Evolutionary conservation across 257 asterid species (phyloP), one percentile per base, ranked within the genome.

Genomic region (Solanum phureja): DNA sequence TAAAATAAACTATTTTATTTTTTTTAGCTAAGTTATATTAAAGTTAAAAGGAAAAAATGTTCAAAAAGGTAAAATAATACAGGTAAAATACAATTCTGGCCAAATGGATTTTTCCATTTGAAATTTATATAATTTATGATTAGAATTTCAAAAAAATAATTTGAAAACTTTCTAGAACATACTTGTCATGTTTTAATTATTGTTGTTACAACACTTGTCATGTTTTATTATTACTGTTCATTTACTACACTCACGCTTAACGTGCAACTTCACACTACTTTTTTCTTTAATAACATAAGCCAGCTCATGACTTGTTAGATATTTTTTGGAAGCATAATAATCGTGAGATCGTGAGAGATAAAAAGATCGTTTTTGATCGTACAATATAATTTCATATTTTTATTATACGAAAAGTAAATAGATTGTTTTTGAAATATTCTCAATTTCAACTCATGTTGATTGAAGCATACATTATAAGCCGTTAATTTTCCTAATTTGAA

Each of bases 221-320:
- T 42, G 14, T 24, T 77, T 42, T 0, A 42, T 27, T 44, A 8
- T 29, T 46, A n/a, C 10, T 46, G 18, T 31, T 81, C 40, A 81
- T 81, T 81, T 46, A 81, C 84, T 44, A 19, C 4, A 29, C 19
- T 81, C 85, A 81, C 68, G 85, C 85, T 81, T 27, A 44, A 44
- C 9, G 68, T 27, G 24, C 24, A 42, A 77, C 62, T 77, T n/a
- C 2, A 23, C 31, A 75, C 24, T 34, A 73, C 27, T 0, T 73
- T 19, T 34, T 33, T 35, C 19, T 34, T 73, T 34, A 77, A 33
- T 19, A 76, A 77, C 83, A 6, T 2, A 77, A 77, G 24, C 5
- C 85, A 46, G 29, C 85, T 81, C 11, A 81, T 81, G 38, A 81
- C 85, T 79, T 8, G 68, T 1, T 79, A 42, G 38, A 2, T 79